Conservation (phyloP, 805 yeast genomes). For the Suhomyces prunicola region DNA sequence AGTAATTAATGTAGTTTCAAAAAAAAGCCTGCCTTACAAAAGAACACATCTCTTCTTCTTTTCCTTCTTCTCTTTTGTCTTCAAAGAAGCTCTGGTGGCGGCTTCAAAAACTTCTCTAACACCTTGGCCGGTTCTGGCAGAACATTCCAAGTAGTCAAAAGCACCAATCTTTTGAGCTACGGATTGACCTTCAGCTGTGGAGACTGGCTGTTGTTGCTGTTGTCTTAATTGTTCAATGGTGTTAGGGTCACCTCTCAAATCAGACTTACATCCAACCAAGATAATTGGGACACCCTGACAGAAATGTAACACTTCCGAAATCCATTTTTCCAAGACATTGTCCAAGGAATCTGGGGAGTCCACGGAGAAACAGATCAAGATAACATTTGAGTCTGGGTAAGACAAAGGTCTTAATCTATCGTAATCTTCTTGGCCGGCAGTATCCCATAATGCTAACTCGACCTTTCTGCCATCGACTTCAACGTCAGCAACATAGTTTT, state of each 20-base stretch:
- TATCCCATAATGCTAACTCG: constrained; percentile 41
- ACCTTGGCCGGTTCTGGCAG: constrained; percentile 32
- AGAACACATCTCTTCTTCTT: constrained; percentile 31
- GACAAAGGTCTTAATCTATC: constrained; percentile 43
- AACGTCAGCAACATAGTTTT: constrained; percentile 96
- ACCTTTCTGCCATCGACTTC: constrained; percentile 60
- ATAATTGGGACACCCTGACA: constrained; percentile 35
- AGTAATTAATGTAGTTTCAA: background rate
- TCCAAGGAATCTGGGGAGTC: constrained; percentile 31
- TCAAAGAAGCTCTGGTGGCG: constrained; percentile 30
- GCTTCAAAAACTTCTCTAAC: constrained; percentile 29
- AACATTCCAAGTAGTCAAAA: constrained; percentile 34
- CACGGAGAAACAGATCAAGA: constrained; percentile 37
- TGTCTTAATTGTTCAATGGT: constrained; percentile 26
- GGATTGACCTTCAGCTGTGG: constrained; percentile 24
- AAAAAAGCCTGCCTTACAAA: constrained; percentile 13
- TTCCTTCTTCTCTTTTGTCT: constrained; percentile 26
- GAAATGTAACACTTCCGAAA: constrained; percentile 39
- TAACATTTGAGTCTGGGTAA: constrained; percentile 37
- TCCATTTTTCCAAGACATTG: constrained; percentile 38
- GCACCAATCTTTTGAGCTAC: constrained; percentile 29
- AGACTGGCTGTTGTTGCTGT: constrained; percentile 20
- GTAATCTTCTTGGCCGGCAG: constrained; percentile 93
- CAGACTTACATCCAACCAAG: constrained; percentile 38
- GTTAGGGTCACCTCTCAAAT: constrained; percentile 27